A percentile compares a stretch with the other conserved stretches of the same genome.
Conservation (phyloP, 352 stramenopile genomes). For the Globisporangium ultimum region DNA sequence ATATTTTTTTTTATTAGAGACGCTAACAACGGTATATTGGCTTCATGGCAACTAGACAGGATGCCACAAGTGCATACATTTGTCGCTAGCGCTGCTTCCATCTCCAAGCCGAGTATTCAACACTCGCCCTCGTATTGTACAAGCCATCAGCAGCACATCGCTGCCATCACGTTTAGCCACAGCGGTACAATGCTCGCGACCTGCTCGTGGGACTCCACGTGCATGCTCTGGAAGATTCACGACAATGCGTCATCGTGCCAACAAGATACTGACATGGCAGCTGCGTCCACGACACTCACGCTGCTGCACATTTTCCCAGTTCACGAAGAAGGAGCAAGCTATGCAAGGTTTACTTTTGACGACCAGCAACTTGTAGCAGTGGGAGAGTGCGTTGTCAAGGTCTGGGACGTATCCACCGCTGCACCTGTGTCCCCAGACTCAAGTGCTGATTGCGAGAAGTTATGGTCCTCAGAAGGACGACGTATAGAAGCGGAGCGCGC, state of each 20-base stretch:
- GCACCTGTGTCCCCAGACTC: neutral
- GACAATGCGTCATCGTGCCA: too few relatives aligned
- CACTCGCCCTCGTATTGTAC: constrained; percentile 1
- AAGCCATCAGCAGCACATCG: constrained; percentile 54
- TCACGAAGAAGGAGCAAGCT: constrained; percentile 29
- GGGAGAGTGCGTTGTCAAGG: constrained; percentile 38
- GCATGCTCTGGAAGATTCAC: constrained; percentile 45
- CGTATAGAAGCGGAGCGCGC: constrained; percentile 13
- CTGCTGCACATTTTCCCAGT: constrained; percentile 41
- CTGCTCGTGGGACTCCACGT: constrained; percentile 58
- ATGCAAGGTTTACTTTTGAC: constrained; percentile 30
- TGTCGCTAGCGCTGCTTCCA: neutral
- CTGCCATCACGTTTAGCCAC: constrained; percentile 41
- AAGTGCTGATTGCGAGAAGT: neutral
- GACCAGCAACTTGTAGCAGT: constrained; percentile 39
- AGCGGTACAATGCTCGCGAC: constrained; percentile 33
- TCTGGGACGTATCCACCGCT: constrained; percentile 33
- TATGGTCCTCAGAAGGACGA: neutral
- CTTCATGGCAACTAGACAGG: too few relatives aligned
- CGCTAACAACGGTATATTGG: too few relatives aligned
- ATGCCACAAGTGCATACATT: neutral
- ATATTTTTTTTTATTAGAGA: neutral
- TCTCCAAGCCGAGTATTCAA: too few relatives aligned
- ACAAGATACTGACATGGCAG: too few relatives aligned
- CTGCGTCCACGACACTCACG: constrained; percentile 7